Percentiles rank a stretch among this genome's conserved stretches.
phyloP scores from a whole-genome alignment of 2,329 filamentous ascomycete genomes.

The Aphanoascus verrucosus region DNA sequence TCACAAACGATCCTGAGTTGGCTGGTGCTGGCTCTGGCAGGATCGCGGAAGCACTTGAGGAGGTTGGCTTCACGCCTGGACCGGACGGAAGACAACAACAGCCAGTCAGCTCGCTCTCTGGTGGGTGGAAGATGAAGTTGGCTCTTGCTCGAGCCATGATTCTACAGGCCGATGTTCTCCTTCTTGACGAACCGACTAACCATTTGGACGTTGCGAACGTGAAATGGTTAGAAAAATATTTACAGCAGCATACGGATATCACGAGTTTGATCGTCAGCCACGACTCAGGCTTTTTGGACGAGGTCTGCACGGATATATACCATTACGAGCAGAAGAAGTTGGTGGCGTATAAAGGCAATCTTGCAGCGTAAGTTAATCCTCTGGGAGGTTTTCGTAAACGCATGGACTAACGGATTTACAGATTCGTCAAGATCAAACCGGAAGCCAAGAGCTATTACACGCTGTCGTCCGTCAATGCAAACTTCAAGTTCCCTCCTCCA shows the following conservation, averaged over 20 bases:
- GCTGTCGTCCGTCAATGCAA: conserved; percentile 71
- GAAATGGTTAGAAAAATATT: conserved; percentile 88
- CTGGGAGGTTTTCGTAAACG: neutral
- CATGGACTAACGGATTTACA: conserved; percentile 16
- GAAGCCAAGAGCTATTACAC: conserved; percentile 99
- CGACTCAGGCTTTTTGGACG: conserved; percentile 95
- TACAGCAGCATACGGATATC: conserved; percentile 91
- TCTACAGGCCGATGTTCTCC: conserved; percentile 86
- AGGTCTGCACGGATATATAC: conserved; percentile 97
- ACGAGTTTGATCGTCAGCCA: conserved; percentile 96
- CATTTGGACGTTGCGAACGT: conserved; percentile 95
- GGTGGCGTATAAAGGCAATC: conserved; percentile 42
- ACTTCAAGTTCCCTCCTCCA: conserved; percentile 97
- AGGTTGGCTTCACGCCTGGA: conserved; percentile 88
- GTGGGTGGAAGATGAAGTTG: conserved; percentile 99
- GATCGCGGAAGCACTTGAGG: conserved; percentile 71
- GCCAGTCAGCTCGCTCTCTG: conserved; percentile 86
- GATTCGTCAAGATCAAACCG: conserved; percentile 77
- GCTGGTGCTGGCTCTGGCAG: conserved; percentile 66
- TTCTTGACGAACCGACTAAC: conserved; percentile 98
- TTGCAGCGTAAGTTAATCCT: conserved; percentile 30
- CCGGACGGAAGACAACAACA: conserved; percentile 81
- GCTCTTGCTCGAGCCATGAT: conserved; percentile 93
- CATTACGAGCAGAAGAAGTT: conserved; percentile 99
- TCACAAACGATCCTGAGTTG: conserved; percentile 78